phyloP scores from a whole-genome alignment of 2,329 filamentous ascomycete species.

The Apiospora pterosperma region DNA sequence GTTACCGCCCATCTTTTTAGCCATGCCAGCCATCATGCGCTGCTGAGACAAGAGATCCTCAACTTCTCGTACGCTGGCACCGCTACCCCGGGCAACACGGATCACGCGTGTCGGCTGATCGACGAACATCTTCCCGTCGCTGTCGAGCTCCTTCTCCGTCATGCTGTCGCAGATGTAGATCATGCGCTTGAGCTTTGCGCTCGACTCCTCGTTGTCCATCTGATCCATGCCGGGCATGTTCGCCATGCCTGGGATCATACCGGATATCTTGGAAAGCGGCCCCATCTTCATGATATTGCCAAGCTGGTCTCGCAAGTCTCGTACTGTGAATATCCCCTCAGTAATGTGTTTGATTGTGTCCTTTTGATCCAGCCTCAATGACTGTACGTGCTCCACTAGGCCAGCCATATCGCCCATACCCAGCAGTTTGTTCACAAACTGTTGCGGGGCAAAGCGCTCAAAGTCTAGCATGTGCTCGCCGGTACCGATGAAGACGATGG shows the following conservation, averaged over 20 bases:
- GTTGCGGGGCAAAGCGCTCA: conserved; percentile 86
- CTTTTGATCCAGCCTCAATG: conserved; percentile 92
- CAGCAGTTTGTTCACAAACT: conserved; percentile 89
- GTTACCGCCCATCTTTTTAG: conserved; percentile 96
- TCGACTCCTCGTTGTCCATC: conserved; percentile 97
- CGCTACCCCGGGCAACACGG: conserved; percentile 82
- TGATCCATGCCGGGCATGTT: conserved; percentile 77
- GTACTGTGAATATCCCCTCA: conserved; percentile 92
- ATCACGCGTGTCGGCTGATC: conserved; percentile 93
- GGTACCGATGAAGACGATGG: conserved; percentile 96
- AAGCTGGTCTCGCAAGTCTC: conserved; percentile 91
- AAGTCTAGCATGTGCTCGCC: conserved; percentile 96
- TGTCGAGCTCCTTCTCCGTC: conserved; percentile 93
- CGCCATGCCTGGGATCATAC: conserved; percentile 95
- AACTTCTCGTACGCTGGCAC: conserved; percentile 86
- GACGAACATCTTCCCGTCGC: conserved; percentile 89
- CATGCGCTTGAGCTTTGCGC: conserved; percentile 91
- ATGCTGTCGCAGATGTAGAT: conserved; percentile 99
- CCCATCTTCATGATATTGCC: conserved; percentile 99
- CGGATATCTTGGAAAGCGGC: conserved; percentile 92
- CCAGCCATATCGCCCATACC: conserved; percentile 98
- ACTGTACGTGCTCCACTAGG: conserved; percentile 93
- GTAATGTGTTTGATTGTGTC: conserved; percentile 99
- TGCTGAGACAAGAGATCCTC: conserved; percentile 98
- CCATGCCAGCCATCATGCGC: conserved; percentile 98